Evolutionary conservation across 192 early-diverging fungal genomes (phyloP).

Genomic region (Coemansia umbellata): DNA sequence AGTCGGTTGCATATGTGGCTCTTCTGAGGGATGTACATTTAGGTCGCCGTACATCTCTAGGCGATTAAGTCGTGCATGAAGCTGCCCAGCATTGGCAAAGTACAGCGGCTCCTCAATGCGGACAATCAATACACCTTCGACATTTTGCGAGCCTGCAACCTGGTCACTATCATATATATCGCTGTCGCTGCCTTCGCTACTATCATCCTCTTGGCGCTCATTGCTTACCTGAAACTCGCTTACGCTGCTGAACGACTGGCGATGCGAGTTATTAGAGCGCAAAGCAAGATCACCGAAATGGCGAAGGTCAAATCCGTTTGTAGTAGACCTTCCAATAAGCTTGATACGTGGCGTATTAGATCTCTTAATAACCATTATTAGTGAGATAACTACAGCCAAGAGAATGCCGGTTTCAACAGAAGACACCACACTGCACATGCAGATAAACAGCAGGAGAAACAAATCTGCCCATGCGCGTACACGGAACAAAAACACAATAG

Average conservation of each 20-base stretch:
- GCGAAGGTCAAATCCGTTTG: slow-evolving; percentile 65
- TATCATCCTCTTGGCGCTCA: neutral
- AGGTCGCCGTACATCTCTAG: slow-evolving; percentile 93
- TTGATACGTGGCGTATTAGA: slow-evolving; percentile 82
- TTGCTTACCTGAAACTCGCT: slow-evolving; percentile 6
- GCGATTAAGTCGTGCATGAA: slow-evolving; percentile 90
- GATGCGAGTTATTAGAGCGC: slow-evolving; percentile 35
- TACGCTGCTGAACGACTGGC: slow-evolving; percentile 17
- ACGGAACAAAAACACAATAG: slow-evolving; percentile 75
- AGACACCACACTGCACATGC: slow-evolving; percentile 82
- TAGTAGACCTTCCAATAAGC: slow-evolving; percentile 62
- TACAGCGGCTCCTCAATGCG: slow-evolving; percentile 91
- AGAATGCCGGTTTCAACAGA: slow-evolving; percentile 92
- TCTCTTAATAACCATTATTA: slow-evolving; percentile 89
- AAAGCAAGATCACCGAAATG: slow-evolving; percentile 56
- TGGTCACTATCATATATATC: neutral
- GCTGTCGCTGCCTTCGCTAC: neutral
- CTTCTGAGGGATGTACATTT: slow-evolving; percentile 91
- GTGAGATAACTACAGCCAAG: slow-evolving; percentile 80
- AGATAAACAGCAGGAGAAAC: slow-evolving; percentile 80
- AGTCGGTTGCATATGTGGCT: slow-evolving; percentile 71
- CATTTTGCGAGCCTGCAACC: slow-evolving; percentile 60
- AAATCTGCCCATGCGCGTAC: slow-evolving; percentile 81
- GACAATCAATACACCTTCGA: slow-evolving; percentile 84
- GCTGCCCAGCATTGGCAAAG: slow-evolving; percentile 96